Percentiles rank a stretch among this genome's conserved stretches.
Conservation (phyloP, 2,329 filamentous ascomycete genomes). For the Hymenoscyphus fructigenus region DNA sequence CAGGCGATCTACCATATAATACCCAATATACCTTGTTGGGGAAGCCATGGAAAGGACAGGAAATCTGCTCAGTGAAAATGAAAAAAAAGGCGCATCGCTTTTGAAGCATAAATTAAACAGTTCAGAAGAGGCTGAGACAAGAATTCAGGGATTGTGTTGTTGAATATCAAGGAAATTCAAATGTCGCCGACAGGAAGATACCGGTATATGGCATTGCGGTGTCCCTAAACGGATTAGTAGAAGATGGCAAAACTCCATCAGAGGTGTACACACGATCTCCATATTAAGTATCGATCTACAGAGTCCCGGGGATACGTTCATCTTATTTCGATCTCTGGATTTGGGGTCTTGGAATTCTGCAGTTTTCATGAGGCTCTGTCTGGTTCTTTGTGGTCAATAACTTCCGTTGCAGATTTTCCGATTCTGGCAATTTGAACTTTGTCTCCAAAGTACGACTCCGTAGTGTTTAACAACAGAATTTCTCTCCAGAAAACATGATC, state of each 20-base stretch:
- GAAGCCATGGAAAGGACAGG: too few relatives aligned
- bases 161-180: neutral
- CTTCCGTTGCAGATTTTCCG: neutral
- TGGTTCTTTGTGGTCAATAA: neutral
- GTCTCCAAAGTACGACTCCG: slow-evolving; percentile 1
- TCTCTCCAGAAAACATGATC: slow-evolving; percentile 21
- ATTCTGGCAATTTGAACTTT: neutral
- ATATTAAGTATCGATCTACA: slow-evolving; percentile 1
- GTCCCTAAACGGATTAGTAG: neutral
- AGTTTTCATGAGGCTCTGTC: too few relatives aligned
- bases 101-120: too few relatives aligned
- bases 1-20: too few relatives aligned
- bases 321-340: neutral
- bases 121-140: neutral
- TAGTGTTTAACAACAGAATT: neutral
- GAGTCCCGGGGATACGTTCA: neutral
- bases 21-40: too few relatives aligned
- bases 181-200: neutral
- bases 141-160: neutral
- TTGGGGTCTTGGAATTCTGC: neutral
- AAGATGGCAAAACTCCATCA: neutral
- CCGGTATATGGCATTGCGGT: slow-evolving; percentile 1
- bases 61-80: too few relatives aligned
- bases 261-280: neutral
- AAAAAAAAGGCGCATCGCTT: too few relatives aligned